Conservation (phyloP, 345 rosid species). For the Salix arbutifolia region DNA sequence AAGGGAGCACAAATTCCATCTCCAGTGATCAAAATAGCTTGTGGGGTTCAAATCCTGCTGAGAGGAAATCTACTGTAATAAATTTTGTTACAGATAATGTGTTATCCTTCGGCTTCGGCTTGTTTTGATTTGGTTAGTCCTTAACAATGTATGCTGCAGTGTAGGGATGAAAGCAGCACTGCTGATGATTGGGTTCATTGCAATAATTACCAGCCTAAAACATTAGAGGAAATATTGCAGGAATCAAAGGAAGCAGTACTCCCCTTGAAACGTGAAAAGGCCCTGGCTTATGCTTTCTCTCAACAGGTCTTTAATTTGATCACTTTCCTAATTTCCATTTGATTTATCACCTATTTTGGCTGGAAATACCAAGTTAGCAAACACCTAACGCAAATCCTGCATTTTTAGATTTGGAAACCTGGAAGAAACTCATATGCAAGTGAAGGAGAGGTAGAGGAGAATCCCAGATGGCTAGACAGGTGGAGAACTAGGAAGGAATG, state of each 20-base stretch:
- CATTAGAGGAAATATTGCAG: slow-evolving; percentile 37
- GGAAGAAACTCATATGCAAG: slow-evolving; percentile 40
- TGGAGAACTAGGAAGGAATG: slow-evolving; percentile 27
- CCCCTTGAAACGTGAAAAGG: slow-evolving; percentile 9
- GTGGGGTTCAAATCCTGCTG: slow-evolving; percentile 18
- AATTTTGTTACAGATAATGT: background rate
- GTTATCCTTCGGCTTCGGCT: background rate
- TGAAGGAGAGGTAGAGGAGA: slow-evolving; percentile 42
- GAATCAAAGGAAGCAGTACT: slow-evolving; percentile 2
- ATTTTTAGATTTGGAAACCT: slow-evolving; percentile 44
- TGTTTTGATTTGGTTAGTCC: background rate
- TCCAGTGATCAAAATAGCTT: background rate
- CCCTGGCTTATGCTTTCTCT: slow-evolving; percentile 16
- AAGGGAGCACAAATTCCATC: slow-evolving; percentile 10
- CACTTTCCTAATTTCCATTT: background rate
- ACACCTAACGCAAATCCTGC: background rate
- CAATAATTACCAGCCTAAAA: slow-evolving; percentile 16
- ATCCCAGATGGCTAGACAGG: slow-evolving; percentile 31
- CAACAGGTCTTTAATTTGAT: slow-evolving; percentile 38
- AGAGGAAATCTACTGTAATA: slow-evolving; percentile 24
- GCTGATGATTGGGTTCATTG: slow-evolving; percentile 1
- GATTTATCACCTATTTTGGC: background rate
- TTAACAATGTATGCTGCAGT: slow-evolving; percentile 1
- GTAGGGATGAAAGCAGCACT: slow-evolving; percentile 6
- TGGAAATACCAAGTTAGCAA: background rate